Percentiles rank a stretch among this genome's conserved stretches.
phyloP scores from a whole-genome alignment of 306 rosid genomes.

The Quercus rubra region DNA sequence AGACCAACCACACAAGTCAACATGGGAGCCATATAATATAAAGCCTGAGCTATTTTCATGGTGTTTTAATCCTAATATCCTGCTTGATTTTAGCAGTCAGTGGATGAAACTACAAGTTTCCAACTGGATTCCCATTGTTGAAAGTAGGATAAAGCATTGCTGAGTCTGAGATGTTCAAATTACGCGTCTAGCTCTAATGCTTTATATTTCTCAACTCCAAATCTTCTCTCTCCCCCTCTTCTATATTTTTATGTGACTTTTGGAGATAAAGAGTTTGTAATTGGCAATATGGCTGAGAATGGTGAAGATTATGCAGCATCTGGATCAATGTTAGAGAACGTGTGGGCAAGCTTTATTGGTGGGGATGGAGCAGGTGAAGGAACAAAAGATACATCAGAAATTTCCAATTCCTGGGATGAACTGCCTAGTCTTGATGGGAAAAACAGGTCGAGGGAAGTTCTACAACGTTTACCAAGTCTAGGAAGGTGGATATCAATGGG shows the following conservation, averaged over 20 bases:
- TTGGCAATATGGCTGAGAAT: slow-evolving; percentile 44
- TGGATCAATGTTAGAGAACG: slow-evolving; percentile 73
- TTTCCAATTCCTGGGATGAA: slow-evolving; percentile 53
- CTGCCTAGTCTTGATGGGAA: slow-evolving; percentile 51
- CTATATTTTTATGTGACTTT: slow-evolving; percentile 8
- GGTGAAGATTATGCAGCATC: slow-evolving; percentile 32
- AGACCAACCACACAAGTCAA: slow-evolving; percentile 62
- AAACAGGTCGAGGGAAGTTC: slow-evolving; percentile 55
- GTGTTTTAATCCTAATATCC: slow-evolving; percentile 38
- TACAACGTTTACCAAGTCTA: slow-evolving; percentile 75
- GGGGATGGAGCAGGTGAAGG: slow-evolving; percentile 21
- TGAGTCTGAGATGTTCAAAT: slow-evolving; percentile 44
- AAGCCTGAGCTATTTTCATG: slow-evolving; percentile 5
- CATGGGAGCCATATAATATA: slow-evolving; percentile 18
- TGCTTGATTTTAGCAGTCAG: slow-evolving; percentile 47
- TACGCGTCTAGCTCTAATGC: slow-evolving; percentile 11
- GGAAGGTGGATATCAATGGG: slow-evolving; percentile 98
- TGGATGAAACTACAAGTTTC: slow-evolving; percentile 55
- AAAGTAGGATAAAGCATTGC: slow-evolving; percentile 32
- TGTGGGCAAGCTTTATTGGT: slow-evolving; percentile 74
- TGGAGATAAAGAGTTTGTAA: background rate
- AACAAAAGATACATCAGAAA: slow-evolving; percentile 18
- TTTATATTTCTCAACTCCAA: slow-evolving; percentile 14
- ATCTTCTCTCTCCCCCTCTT: slow-evolving; percentile 15
- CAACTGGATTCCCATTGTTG: slow-evolving; percentile 32